Evolutionary conservation across 2,329 filamentous ascomycete genomes (phyloP).

Genomic region (Paecilomyces formosus): DNA sequence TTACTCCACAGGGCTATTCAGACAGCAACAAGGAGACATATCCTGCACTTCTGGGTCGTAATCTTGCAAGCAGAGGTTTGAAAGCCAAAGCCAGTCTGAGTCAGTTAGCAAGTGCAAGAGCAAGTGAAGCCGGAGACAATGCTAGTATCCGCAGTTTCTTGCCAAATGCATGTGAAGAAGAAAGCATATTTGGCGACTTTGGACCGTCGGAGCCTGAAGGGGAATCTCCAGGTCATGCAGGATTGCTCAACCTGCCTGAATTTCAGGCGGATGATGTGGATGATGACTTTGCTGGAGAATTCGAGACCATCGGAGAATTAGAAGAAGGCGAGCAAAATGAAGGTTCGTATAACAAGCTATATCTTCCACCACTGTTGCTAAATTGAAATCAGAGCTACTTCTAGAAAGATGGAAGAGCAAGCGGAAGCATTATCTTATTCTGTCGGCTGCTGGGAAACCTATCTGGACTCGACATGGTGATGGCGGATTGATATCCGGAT

Average conservation of each 20-base stretch:
- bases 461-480: slow-evolving; percentile 96
- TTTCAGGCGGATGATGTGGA: slow-evolving; percentile 47
- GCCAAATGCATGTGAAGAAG: slow-evolving; percentile 61
- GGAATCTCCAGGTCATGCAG: slow-evolving; percentile 30
- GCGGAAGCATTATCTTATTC: slow-evolving; percentile 92
- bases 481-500: slow-evolving; percentile 79
- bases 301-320: slow-evolving; percentile 60
- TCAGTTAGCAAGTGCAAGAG: slow-evolving; percentile 38
- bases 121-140: slow-evolving; percentile 45
- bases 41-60: slow-evolving; percentile 32
- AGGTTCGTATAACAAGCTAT: slow-evolving; percentile 31
- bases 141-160: slow-evolving; percentile 44
- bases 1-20: slow-evolving; percentile 66
- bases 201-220: slow-evolving; percentile 36
- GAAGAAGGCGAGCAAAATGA: slow-evolving; percentile 48
- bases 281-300: slow-evolving; percentile 66
- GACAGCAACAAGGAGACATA: slow-evolving; percentile 63
- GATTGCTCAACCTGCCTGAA: slow-evolving; percentile 26
- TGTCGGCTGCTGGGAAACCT: slow-evolving; percentile 93
- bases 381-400: slow-evolving; percentile 32
- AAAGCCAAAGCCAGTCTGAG: slow-evolving; percentile 29
- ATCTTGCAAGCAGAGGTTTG: slow-evolving; percentile 18
- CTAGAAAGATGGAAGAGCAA: slow-evolving; percentile 80
- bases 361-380: not conserved
- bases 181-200: slow-evolving; percentile 72